Evolutionary conservation across 2,329 filamentous ascomycete genomes (phyloP).

Genomic region (Trichoderma gracile): DNA sequence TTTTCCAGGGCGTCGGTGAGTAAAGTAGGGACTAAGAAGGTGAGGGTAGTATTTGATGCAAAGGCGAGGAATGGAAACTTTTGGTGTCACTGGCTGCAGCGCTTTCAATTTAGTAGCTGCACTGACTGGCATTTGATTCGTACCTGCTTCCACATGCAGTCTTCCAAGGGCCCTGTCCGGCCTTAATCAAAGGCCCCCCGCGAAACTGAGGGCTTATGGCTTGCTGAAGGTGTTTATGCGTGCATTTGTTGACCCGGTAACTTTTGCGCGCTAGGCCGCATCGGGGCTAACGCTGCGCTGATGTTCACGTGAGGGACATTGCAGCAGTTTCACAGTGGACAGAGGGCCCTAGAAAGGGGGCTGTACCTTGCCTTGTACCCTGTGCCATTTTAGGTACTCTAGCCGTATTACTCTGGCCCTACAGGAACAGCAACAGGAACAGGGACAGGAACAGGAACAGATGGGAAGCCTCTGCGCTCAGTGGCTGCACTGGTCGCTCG

Average conservation of each 20-base stretch:
- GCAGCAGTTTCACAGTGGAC: slow-evolving; percentile 11
- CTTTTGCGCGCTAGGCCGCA: neutral
- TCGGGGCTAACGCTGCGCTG: slow-evolving; percentile 14
- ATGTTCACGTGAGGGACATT: slow-evolving; percentile 23
- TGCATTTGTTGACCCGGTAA: slow-evolving; percentile 20
- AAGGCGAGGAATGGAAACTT: no score
- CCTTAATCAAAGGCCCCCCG: slow-evolving; percentile 2
- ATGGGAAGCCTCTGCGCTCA: no score
- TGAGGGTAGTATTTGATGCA: no score
- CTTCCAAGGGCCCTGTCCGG: neutral
- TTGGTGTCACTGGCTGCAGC: neutral
- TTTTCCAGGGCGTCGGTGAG: no score
- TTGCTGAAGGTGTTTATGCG: slow-evolving; percentile 13
- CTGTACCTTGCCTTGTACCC: no score
- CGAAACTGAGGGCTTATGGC: slow-evolving; percentile 1
- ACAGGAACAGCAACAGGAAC: no score
- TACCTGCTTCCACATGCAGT: no score
- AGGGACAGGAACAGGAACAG: no score
- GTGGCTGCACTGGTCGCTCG: no score
- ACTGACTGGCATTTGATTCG: neutral
- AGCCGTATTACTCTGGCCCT: no score
- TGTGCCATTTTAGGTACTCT: no score
- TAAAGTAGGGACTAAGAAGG: no score
- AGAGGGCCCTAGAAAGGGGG: slow-evolving; percentile 16
- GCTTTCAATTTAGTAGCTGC: neutral